These are phyloP conservation scores for Fusarium penzigii DNA, from an alignment of 2,329 filamentous ascomycete genomes.

Conservation along the genomic window DNA sequence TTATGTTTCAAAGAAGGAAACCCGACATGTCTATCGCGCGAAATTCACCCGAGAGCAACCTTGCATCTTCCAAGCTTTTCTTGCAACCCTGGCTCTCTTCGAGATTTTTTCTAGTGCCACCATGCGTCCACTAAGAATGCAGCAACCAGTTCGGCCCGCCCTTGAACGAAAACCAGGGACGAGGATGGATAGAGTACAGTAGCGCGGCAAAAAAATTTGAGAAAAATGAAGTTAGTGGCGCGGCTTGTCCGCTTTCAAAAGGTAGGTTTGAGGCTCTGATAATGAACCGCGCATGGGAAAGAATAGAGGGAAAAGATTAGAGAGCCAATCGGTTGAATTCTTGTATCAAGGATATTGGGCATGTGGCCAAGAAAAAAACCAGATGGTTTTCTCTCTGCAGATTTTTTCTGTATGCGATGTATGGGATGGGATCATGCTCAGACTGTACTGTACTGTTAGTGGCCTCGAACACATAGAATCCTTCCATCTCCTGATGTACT, in stretches of 20 bases:
- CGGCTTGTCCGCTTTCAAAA: conserved; percentile 13
- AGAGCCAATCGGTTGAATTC: neutral
- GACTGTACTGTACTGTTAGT: neutral
- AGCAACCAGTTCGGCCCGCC: neutral
- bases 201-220: neutral
- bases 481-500: neutral
- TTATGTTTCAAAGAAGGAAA: neutral
- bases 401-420: too few species aligned
- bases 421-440: neutral
- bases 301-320: neutral
- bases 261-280: conserved; percentile 3
- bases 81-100: neutral
- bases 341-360: too few species aligned
- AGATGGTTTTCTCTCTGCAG: too few species aligned
- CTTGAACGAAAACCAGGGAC: neutral
- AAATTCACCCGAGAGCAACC: neutral
- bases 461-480: neutral
- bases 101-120: neutral
- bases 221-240: conserved; percentile 11
- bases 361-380: too few species aligned
- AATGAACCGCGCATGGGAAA: neutral
- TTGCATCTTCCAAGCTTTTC: neutral
- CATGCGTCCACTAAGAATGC: neutral
- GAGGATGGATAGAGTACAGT: neutral
- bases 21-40: neutral